A percentile compares a stretch with the other conserved stretches of the same genome.
Evolutionary conservation across 129 eudicot genomes (phyloP).

Genomic region (carrot (Daucus carota)): DNA sequence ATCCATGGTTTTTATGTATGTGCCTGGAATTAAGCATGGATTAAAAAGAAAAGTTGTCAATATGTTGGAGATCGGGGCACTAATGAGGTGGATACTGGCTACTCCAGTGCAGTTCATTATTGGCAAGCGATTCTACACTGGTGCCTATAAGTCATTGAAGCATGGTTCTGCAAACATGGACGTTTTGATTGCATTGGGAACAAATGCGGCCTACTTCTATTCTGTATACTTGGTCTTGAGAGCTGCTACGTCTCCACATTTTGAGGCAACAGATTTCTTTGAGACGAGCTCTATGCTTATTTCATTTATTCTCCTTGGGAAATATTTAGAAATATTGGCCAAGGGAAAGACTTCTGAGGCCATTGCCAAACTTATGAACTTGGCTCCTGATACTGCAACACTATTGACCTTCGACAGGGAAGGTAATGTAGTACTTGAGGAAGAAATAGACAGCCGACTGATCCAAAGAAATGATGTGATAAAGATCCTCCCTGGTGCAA

Average conservation of each 20-base stretch:
- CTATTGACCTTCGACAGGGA: constrained; percentile 53
- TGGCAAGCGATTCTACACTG: constrained; percentile 65
- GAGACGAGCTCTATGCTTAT: constrained; percentile 98
- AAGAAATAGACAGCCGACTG: constrained; percentile 78
- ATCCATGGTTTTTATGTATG: constrained; percentile 85
- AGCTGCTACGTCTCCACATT: constrained; percentile 62
- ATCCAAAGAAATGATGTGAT: constrained; percentile 78
- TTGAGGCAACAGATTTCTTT: constrained; percentile 67
- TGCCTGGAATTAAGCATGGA: constrained; percentile 54
- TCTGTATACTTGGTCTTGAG: constrained; percentile 74
- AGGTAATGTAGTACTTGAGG: constrained; percentile 59
- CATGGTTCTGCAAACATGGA: constrained; percentile 88
- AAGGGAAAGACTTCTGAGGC: constrained; percentile 98
- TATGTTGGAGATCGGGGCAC: constrained; percentile 59
- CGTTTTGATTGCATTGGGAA: constrained; percentile 73
- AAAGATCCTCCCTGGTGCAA: constrained; percentile 88
- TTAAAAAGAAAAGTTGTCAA: constrained; percentile 49
- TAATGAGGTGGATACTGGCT: constrained; percentile 63
- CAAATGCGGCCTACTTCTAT: constrained; percentile 83
- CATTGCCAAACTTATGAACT: constrained; percentile 88
- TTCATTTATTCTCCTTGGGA: constrained; percentile 84
- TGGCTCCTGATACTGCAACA: constrained; percentile 80
- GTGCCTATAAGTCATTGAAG: constrained; percentile 61
- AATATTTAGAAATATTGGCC: constrained; percentile 83
- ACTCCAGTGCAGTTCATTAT: constrained; percentile 87